A percentile compares a stretch with the other conserved stretches of the same genome.
Conservation (phyloP, 2,329 filamentous ascomycete species). For the Didymella sp. region DNA sequence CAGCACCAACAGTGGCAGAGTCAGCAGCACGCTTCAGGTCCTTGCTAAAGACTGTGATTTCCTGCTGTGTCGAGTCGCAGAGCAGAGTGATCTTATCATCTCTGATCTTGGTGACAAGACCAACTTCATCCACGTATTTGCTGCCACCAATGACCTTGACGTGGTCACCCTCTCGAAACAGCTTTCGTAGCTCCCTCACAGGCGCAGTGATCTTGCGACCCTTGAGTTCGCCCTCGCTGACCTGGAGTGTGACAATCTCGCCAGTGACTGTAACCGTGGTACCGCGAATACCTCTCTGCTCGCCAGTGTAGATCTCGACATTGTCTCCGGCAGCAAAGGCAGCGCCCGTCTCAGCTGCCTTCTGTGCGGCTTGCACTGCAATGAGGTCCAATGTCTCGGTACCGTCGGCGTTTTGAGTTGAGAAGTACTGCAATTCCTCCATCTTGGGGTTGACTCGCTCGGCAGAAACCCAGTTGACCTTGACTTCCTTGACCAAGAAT, state of each 20-base stretch:
- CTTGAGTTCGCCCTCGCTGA: slow-evolving; percentile 79
- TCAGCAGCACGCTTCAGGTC: slow-evolving; percentile 93
- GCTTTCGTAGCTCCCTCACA: slow-evolving; percentile 88
- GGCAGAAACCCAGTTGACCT: slow-evolving; percentile 82
- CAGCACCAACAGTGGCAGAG: slow-evolving; percentile 80
- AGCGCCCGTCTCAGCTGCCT: slow-evolving; percentile 79
- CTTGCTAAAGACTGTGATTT: slow-evolving; percentile 98
- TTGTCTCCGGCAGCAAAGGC: slow-evolving; percentile 91
- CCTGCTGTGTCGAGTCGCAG: slow-evolving; percentile 89
- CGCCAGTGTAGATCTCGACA: slow-evolving; percentile 95
- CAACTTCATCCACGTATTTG: slow-evolving; percentile 91
- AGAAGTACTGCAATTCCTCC: slow-evolving; percentile 95
- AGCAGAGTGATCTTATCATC: slow-evolving; percentile 92
- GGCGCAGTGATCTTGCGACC: slow-evolving; percentile 92
- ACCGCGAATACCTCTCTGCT: slow-evolving; percentile 90
- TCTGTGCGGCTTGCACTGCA: slow-evolving; percentile 86
- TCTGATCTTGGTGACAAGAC: slow-evolving; percentile 93
- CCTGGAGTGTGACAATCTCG: slow-evolving; percentile 88
- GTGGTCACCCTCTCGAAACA: slow-evolving; percentile 92
- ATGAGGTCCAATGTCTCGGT: slow-evolving; percentile 93
- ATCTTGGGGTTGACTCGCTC: slow-evolving; percentile 92
- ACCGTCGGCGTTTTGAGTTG: slow-evolving; percentile 85
- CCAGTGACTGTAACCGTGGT: slow-evolving; percentile 84
- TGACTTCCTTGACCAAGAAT: slow-evolving; percentile 92
- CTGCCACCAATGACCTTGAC: slow-evolving; percentile 98